Conservation (phyloP, 371 early-diverging fungal species). For the Mortierella sp. region DNA sequence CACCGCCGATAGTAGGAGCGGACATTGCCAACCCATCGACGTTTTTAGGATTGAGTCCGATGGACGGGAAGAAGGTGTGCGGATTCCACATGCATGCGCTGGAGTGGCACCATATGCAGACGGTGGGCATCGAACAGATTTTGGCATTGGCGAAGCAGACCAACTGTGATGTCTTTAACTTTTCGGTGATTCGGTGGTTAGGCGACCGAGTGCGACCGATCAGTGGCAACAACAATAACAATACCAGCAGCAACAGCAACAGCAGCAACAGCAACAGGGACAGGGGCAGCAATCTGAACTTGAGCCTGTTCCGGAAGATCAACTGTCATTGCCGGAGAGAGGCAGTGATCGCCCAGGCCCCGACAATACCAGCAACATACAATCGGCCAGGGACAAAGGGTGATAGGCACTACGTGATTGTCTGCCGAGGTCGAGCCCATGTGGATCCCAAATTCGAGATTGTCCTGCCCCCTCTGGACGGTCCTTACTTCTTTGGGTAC, state of each 20-base stretch:
- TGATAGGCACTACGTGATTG: background rate
- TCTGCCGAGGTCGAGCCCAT: background rate
- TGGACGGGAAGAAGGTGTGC: conserved; percentile 5
- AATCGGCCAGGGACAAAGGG: background rate
- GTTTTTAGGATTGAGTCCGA: background rate
- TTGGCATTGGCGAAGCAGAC: background rate
- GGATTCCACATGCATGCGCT: conserved; percentile 24
- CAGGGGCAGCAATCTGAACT: too few relatives aligned
- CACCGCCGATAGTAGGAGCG: background rate
- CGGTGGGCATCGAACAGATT: background rate
- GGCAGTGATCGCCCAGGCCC: background rate
- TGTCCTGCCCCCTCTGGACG: background rate
- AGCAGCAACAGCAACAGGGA: background rate
- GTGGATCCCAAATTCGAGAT: background rate
- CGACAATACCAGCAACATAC: background rate
- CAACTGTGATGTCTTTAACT: background rate
- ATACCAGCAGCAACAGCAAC: background rate
- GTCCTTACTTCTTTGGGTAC: background rate
- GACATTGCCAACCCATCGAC: background rate
- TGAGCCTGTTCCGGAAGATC: background rate
- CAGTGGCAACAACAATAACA: background rate
- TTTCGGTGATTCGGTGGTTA: conserved; percentile 11
- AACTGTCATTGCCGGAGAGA: background rate
- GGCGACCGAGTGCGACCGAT: too few relatives aligned
- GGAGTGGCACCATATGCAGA: conserved; percentile 16